Percentiles rank a stretch among this genome's conserved stretches.
These are phyloP conservation scores for Ramaria sp. DNA, from an alignment of 768 basidiomycete genomes.

Conservation along the genomic window DNA sequence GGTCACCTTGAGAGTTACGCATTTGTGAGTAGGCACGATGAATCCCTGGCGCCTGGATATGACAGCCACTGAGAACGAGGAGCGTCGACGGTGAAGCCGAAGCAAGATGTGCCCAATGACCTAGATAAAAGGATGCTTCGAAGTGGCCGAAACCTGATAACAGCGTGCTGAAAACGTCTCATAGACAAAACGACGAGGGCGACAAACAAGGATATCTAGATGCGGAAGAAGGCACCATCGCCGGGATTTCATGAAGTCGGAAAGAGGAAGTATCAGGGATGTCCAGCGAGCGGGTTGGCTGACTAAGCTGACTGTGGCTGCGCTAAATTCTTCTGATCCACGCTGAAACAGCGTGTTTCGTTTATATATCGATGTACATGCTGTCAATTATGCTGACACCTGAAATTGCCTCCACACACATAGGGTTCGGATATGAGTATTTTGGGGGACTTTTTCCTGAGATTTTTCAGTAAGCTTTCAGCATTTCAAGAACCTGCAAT, in stretches of 20 bases:
- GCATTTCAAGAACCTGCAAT: too few species aligned
- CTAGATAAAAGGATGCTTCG: background rate
- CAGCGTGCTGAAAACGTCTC: background rate
- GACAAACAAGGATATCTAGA: too few species aligned
- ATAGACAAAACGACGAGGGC: too few species aligned
- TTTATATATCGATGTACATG: too few species aligned
- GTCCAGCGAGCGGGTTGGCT: background rate
- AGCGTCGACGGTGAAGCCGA: too few species aligned
- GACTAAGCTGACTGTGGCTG: background rate
- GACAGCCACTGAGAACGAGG: too few species aligned
- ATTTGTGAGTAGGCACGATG: background rate
- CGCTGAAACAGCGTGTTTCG: background rate
- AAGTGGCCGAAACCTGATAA: background rate
- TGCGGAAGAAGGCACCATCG: background rate
- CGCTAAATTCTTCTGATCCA: background rate
- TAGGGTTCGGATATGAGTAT: too few species aligned
- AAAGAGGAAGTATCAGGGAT: background rate
- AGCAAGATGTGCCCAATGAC: background rate
- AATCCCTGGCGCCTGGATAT: background rate
- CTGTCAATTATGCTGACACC: too few species aligned
- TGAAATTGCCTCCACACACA: too few species aligned
- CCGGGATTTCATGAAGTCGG: background rate
- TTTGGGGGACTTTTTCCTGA: too few species aligned
- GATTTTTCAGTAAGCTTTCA: too few species aligned
- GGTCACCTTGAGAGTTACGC: background rate